Base-by-base conservation (phyloP, 768 basidiomycete species). In the Amanita polypyramis region DNA sequence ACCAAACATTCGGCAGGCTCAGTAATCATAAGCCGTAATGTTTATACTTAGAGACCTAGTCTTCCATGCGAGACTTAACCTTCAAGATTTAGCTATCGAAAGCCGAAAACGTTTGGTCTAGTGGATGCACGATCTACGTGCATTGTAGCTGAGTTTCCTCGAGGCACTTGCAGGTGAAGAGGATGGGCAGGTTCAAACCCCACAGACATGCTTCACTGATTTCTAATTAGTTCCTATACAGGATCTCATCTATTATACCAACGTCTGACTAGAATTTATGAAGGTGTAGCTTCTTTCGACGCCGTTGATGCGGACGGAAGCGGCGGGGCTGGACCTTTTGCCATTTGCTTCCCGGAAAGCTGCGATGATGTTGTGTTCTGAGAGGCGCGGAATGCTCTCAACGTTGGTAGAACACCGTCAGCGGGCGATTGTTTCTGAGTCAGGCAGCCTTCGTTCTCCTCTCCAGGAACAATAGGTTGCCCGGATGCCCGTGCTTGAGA, bases 391-490 rank as follows among this genome's bases (percentile, higher is more conserved):
- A 56, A 58, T 49, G 49, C 19, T 41, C 58, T 48, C 52, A 62
- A 48, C n/a, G 64, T 57, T 15, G 62, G 62, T 30, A 60, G 41
- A 47, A 30, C 29, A 23, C 29, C 15, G 9, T 34, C 30, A 41
- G 17, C 20, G 19, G 14, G 6, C 14, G 43, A 44, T 14, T n/a
- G 2, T n/a, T 23, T 15, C 25, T 50, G 23, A 3, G 15, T 33
- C 17, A 11, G 14, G 8, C 12, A 17, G 9, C 23, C 32, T 42
- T 65, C 50, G 51, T 55, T 56, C 53, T 67, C 70, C 53, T 72
- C 77, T 25, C 67, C 72, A 1, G 67, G 68, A 14, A 81, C 54
- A 9, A 76, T 52, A n/a, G 75, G 76, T 12, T 66, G 63, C 2
- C 78, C 79, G 5, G 70, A 65, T 29, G 65, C 66, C 37, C 54